These are phyloP conservation scores for Debaryomyces maramus DNA, from an alignment of 805 yeast species.

Conservation along the genomic window DNA sequence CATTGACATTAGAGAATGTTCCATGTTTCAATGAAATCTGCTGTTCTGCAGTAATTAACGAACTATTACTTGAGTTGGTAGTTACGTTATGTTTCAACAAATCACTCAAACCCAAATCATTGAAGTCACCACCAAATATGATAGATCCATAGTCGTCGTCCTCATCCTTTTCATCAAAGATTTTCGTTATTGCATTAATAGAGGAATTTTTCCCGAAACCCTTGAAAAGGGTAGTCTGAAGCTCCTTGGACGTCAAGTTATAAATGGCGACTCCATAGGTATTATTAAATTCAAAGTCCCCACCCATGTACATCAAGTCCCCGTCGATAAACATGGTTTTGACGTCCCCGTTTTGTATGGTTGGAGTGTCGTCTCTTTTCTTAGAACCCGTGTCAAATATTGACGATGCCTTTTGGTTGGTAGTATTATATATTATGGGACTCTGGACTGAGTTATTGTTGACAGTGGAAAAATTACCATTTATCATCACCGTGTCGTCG, in stretches of 20 bases:
- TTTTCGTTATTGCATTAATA: conserved; percentile 61
- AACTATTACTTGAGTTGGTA: conserved; percentile 34
- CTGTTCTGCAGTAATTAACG: conserved; percentile 57
- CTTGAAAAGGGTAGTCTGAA: conserved; percentile 60
- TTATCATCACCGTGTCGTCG: conserved; percentile 29
- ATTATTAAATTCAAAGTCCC: conserved; percentile 57
- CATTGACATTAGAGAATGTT: conserved; percentile 47
- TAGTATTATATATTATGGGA: conserved; percentile 38
- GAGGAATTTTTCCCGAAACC: conserved; percentile 68
- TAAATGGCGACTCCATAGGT: conserved; percentile 65
- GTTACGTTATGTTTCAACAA: conserved; percentile 41
- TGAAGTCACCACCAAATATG: conserved; percentile 78
- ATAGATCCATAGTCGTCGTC: conserved; percentile 42
- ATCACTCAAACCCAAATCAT: conserved; percentile 54
- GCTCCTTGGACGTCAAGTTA: conserved; percentile 43
- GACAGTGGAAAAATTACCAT: conserved; percentile 38
- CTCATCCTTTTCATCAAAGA: conserved; percentile 32
- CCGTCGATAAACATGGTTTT: conserved; percentile 39
- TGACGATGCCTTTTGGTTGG: conserved; percentile 22
- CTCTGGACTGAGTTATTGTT: conserved; percentile 24
- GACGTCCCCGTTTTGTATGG: conserved; percentile 29
- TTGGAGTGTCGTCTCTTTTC: conserved; percentile 15
- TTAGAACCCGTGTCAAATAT: conserved; percentile 19
- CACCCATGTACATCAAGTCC: conserved; percentile 73
- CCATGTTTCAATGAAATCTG: conserved; percentile 60